A percentile compares a stretch with the other conserved stretches of the same genome.
Evolutionary conservation across 768 basidiomycete species (phyloP).

Genomic region (Auriscalpium orientale): DNA sequence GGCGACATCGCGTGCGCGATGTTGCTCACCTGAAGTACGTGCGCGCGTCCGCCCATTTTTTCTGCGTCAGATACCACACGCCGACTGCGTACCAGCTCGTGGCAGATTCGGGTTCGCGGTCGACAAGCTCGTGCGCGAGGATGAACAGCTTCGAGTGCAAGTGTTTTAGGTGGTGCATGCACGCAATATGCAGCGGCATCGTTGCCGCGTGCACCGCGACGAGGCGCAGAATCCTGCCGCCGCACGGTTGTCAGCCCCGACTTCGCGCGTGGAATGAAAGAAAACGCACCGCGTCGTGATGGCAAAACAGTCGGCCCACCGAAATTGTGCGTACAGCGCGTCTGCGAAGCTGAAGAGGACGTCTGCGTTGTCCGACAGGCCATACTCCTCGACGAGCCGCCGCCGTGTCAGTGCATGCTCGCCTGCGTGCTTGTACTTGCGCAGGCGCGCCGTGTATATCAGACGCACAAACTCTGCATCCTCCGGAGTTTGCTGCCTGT

Average conservation of each 20-base stretch:
- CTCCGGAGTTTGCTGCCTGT: conserved; percentile 73
- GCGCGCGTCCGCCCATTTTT: conserved; percentile 85
- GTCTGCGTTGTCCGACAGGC: conserved; percentile 86
- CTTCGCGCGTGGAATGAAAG: neutral
- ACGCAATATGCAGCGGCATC: conserved; percentile 91
- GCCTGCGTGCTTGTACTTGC: conserved; percentile 79
- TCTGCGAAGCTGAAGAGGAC: conserved; percentile 88
- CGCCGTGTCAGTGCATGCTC: conserved; percentile 79
- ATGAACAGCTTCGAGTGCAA: conserved; percentile 92
- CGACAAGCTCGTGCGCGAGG: conserved; percentile 92
- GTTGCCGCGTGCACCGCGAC: conserved; percentile 85
- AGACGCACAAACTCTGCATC: conserved; percentile 89
- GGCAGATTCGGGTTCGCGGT: conserved; percentile 86
- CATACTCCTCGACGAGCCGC: conserved; percentile 76
- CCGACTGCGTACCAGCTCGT: conserved; percentile 99
- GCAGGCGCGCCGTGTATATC: conserved; percentile 85
- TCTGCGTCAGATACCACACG: conserved; percentile 86
- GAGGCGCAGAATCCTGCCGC: conserved; percentile 68
- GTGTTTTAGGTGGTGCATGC: conserved; percentile 94
- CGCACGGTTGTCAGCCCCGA: no score
- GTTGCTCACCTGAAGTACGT: conserved; percentile 85
- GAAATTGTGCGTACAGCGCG: conserved; percentile 77
- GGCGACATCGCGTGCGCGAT: neutral
- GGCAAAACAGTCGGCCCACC: conserved; percentile 91
- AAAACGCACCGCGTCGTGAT: conserved; percentile 67